These are phyloP conservation scores for Colletotrichum navitas DNA, from an alignment of 2,329 filamentous ascomycete genomes.

Conservation along the genomic window DNA sequence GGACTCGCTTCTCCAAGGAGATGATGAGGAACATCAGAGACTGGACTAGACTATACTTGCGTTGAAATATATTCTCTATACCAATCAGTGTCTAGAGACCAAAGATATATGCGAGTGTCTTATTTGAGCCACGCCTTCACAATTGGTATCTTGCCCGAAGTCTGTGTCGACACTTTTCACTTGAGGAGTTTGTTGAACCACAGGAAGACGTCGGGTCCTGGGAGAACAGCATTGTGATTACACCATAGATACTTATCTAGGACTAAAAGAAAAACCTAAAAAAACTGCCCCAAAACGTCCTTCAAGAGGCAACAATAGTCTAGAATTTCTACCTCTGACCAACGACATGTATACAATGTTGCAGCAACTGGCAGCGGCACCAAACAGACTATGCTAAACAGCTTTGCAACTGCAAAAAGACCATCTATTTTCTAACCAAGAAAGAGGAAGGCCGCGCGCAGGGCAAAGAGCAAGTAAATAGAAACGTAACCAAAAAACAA, in stretches of 20 bases:
- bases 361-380: background rate
- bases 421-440: background rate
- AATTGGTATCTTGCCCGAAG: no score
- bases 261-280: slow-evolving; percentile 3
- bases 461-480: background rate
- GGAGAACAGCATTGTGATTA: slow-evolving; percentile 1
- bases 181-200: background rate
- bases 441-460: background rate
- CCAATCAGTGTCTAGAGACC: background rate
- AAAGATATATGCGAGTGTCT: background rate
- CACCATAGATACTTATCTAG: slow-evolving; percentile 3
- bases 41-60: slow-evolving; percentile 33
- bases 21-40: slow-evolving; percentile 42
- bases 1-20: slow-evolving; percentile 37
- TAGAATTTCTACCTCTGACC: background rate
- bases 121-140: background rate
- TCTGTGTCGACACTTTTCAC: background rate
- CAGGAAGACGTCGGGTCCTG: background rate
- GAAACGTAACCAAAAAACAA: slow-evolving; percentile 20
- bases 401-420: background rate
- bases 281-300: slow-evolving; percentile 1
- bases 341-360: background rate
- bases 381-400: background rate
- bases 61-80: background rate
- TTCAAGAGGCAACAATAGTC: background rate